Percentiles rank a stretch among this genome's conserved stretches.
phyloP scores from a whole-genome alignment of 2,329 filamentous ascomycete genomes.

The Fusarium globosum region DNA sequence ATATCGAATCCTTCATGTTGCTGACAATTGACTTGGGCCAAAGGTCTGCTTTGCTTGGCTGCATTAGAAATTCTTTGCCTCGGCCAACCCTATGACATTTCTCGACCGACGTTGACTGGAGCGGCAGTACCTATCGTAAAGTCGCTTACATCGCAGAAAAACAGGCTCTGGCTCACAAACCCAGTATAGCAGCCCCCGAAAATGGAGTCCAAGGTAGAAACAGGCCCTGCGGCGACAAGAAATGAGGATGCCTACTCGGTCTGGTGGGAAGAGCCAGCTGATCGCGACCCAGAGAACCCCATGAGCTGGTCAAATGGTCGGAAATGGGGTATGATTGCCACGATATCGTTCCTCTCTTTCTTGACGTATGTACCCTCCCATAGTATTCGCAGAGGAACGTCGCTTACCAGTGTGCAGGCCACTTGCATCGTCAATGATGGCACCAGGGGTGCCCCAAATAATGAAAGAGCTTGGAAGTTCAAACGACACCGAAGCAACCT shows the following conservation, averaged over 20 bases:
- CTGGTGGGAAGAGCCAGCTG: background rate
- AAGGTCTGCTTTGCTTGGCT: background rate
- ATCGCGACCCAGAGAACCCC: background rate
- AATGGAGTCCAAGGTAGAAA: background rate
- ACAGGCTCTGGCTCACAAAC: background rate
- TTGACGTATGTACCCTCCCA: background rate
- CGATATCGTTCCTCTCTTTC: background rate
- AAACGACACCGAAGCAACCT: constrained; percentile 44
- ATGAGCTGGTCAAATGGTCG: background rate
- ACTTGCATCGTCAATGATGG: constrained; percentile 65
- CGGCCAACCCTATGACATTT: background rate
- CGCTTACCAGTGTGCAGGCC: constrained; percentile 42
- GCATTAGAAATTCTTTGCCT: background rate
- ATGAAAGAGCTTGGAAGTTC: constrained; percentile 63
- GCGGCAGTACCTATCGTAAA: background rate
- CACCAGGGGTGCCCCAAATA: constrained; percentile 69
- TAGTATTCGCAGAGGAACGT: background rate
- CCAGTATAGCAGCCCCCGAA: too few relatives aligned
- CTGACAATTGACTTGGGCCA: background rate
- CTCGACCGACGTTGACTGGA: background rate
- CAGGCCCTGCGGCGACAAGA: background rate
- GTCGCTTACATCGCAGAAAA: background rate
- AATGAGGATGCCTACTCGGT: background rate
- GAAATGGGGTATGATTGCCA: background rate
- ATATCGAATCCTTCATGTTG: background rate